These are phyloP conservation scores for Quercus berberidifolia DNA, from an alignment of 306 rosid species.

Conservation along the genomic window DNA sequence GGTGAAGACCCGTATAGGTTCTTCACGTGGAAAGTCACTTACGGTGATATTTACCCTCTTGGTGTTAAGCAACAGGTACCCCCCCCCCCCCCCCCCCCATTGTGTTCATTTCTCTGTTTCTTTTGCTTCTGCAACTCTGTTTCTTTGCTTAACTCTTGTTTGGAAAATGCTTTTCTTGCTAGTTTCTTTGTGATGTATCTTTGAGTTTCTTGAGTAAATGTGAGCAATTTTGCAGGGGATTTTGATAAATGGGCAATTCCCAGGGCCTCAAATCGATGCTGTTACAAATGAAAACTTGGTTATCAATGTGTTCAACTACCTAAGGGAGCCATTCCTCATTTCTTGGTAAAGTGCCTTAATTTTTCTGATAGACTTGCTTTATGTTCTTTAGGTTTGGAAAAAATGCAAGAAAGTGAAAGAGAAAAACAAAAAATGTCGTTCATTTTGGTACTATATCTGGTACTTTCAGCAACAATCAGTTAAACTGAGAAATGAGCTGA, in stretches of 20 bases:
- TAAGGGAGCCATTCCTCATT: slow-evolving; percentile 79
- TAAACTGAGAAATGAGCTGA: no score
- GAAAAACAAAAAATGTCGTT: not conserved
- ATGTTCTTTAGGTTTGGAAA: not conserved
- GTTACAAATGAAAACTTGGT: slow-evolving; percentile 88
- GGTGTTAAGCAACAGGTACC: slow-evolving; percentile 89
- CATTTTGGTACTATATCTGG: not conserved
- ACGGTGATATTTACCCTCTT: slow-evolving; percentile 84
- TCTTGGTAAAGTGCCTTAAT: slow-evolving; percentile 55
- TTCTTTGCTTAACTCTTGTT: not conserved
- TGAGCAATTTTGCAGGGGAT: slow-evolving; percentile 61
- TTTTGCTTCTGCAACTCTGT: not conserved
- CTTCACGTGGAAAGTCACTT: slow-evolving; percentile 87
- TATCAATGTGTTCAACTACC: slow-evolving; percentile 74
- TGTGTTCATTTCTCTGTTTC: not conserved
- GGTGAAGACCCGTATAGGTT: slow-evolving; percentile 80
- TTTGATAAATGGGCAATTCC: slow-evolving; percentile 93
- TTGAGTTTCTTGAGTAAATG: not conserved
- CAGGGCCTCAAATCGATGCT: slow-evolving; percentile 98
- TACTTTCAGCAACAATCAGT: not conserved
- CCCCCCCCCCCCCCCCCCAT: not conserved
- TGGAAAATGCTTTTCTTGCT: not conserved
- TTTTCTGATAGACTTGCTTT: not conserved
- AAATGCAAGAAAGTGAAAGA: not conserved
- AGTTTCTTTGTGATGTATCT: not conserved